A percentile compares a stretch with the other conserved stretches of the same genome.
phyloP scores from a whole-genome alignment of 352 stramenopile genomes.

The Phytopythium sindhum region DNA sequence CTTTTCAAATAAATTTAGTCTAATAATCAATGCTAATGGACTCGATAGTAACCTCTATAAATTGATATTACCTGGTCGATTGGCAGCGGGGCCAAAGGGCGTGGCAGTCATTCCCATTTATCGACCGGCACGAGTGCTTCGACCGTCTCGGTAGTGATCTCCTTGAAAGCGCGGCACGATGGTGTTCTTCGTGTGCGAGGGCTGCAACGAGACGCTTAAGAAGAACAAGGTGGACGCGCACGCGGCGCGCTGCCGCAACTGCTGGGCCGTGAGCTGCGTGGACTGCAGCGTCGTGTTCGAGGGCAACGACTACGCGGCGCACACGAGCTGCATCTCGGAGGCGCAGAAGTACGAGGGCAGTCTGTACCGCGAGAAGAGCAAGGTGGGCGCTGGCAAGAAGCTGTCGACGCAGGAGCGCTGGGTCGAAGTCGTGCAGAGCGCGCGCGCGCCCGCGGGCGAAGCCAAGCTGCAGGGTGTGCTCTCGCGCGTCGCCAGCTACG shows the following conservation, averaged over 20 bases:
- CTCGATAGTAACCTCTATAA: too few species aligned
- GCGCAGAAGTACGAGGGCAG: conserved; percentile 93
- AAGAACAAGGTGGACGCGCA: conserved; percentile 94
- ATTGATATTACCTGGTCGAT: too few species aligned
- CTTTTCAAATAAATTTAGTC: too few species aligned
- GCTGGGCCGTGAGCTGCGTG: conserved; percentile 91
- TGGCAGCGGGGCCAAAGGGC: too few species aligned
- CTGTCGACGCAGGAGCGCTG: conserved; percentile 88
- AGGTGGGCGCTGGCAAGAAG: conserved; percentile 61
- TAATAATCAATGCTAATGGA: too few species aligned
- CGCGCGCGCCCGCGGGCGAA: conserved; percentile 41
- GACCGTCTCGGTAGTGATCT: too few species aligned
- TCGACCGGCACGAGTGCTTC: too few species aligned
- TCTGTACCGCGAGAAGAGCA: conserved; percentile 74
- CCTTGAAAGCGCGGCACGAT: too few species aligned
- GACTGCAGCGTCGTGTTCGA: conserved; percentile 92
- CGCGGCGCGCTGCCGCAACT: conserved; percentile 77
- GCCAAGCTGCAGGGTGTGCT: conserved; percentile 64
- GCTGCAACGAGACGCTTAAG: conserved; percentile 92
- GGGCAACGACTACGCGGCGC: conserved; percentile 83
- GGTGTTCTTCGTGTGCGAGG: conserved; percentile 88
- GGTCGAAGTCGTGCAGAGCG: conserved; percentile 69
- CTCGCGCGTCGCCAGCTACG: conserved; percentile 68
- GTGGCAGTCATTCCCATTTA: too few species aligned
- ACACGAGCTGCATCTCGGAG: conserved; percentile 93